phyloP scores from a whole-genome alignment of 805 yeast genomes.

The Cyberlindnera nakhonratchasimensis region DNA sequence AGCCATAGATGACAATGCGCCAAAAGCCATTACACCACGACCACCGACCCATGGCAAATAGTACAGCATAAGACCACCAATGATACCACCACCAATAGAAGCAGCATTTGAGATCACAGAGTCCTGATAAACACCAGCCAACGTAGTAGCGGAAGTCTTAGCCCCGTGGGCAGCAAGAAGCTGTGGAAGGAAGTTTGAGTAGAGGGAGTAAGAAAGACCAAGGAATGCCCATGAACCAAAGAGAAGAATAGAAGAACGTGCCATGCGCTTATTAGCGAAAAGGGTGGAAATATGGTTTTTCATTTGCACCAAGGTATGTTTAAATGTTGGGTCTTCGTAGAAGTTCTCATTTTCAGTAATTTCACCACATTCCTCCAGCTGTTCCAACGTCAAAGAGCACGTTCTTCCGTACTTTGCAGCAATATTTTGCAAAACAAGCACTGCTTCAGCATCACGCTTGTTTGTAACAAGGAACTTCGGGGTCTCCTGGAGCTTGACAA shows the following conservation, averaged over 20 bases:
- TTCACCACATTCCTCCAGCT: conserved; percentile 43
- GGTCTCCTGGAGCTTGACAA: conserved; percentile 44
- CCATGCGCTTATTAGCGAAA: conserved; percentile 39
- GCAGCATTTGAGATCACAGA: conserved; percentile 41
- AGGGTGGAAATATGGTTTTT: conserved; percentile 39
- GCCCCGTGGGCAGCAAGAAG: conserved; percentile 48
- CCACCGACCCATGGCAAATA: conserved; percentile 39
- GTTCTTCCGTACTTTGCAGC: conserved; percentile 43
- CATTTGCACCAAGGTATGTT: conserved; percentile 29
- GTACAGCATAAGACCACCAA: conserved; percentile 41
- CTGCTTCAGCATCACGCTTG: conserved; percentile 47
- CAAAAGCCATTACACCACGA: conserved; percentile 52
- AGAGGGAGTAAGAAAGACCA: conserved; percentile 51
- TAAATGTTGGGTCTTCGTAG: conserved; percentile 27
- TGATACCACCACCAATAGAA: conserved; percentile 45
- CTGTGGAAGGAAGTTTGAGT: conserved; percentile 48
- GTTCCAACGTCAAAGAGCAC: conserved; percentile 42
- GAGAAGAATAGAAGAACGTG: conserved; percentile 40
- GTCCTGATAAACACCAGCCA: conserved; percentile 43
- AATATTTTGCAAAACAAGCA: conserved; percentile 39
- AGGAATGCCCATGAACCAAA: conserved; percentile 48
- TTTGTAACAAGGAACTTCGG: conserved; percentile 49
- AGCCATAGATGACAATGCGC: conserved; percentile 51
- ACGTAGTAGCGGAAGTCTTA: conserved; percentile 37
- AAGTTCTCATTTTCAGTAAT: conserved; percentile 29